Base-by-base conservation (phyloP, 805 yeast genomes). In the Hyphopichia homilentoma region DNA sequence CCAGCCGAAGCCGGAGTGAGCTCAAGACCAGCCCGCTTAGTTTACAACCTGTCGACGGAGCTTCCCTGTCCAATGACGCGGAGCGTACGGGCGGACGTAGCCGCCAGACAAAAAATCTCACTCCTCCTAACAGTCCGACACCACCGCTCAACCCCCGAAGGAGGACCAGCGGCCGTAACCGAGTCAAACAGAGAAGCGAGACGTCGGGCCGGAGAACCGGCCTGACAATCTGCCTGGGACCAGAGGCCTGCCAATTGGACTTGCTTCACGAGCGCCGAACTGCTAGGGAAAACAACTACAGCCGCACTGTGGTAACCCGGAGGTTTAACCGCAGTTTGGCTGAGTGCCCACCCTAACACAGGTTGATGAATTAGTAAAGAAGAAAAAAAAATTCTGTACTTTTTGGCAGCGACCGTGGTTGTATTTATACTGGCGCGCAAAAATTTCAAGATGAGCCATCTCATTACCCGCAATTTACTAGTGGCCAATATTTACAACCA, bases 1-100 rank as follows among this genome's bases (percentile, higher is more conserved):
- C 62, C 61, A 47, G 50, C 52, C 40, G 46, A 54, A 50, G 42
- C 54, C 57, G 48, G 42, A 41, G 69, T 67, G 81, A 77, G 70
- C 74, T 77, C 83, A 74, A 77, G 70, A 55, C 72, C 76, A 54
- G 52, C 65, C 65, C 73, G 74, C 78, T 85, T 70, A 45, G 48
- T 90, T 72, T 84, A 61, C 82, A 84, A 83, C 83, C 89, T 80
- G 95, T 89, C 96, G 95, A 80, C 95, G 86, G 96, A 95, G 97
- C 87, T 68, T 59, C 81, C 73, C 90, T 81, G 89, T 74, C 73
- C 67, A 75, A 84, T 63, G 57, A 66, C 62, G 44, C 44, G 32
- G 44, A 46, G 34, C 52, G 54, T 50, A 34, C n/a, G n/a, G n/a
- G n/a, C n/a, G n/a, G n/a, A n/a, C n/a, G n/a, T n/a, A n/a, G n/a